Evolutionary conservation across 441 rosid species (phyloP).

Genomic region (Pelargonium cotyledonis): DNA sequence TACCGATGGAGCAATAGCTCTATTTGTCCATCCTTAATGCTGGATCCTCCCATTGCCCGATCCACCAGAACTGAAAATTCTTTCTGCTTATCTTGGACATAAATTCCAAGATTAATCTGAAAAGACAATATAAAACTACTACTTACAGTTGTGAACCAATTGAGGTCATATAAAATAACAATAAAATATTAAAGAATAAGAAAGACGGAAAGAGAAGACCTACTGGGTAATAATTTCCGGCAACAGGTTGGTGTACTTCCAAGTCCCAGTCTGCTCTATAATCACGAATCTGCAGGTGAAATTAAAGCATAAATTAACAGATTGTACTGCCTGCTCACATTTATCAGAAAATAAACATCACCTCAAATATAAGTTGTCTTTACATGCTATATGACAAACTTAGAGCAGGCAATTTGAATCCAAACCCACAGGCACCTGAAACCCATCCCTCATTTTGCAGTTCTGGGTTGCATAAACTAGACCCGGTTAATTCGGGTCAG

Average conservation of each 20-base stretch:
- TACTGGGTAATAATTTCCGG: slow-evolving; percentile 98
- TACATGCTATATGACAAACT: too few species aligned
- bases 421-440: too few species aligned
- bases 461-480: too few species aligned
- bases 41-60: slow-evolving; percentile 85
- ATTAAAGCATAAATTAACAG: neutral
- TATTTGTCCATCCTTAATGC: slow-evolving; percentile 80
- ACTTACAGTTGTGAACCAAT: neutral
- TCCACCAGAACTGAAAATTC: slow-evolving; percentile 92
- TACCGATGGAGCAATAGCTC: slow-evolving; percentile 97
- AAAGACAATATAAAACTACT: slow-evolving; percentile 13
- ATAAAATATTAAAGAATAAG: neutral
- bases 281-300: slow-evolving; percentile 70
- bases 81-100: slow-evolving; percentile 52
- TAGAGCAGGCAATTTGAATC: too few species aligned
- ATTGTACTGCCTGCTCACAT: too few species aligned
- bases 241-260: slow-evolving; percentile 83
- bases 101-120: slow-evolving; percentile 90
- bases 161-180: neutral
- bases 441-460: too few species aligned
- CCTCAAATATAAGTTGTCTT: too few species aligned
- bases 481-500: too few species aligned
- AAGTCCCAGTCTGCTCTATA: slow-evolving; percentile 89
- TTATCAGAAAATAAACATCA: too few species aligned
- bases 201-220: slow-evolving; percentile 19